Conservation (phyloP, 345 rosid genomes). For the Eutrema heterophyllum region DNA sequence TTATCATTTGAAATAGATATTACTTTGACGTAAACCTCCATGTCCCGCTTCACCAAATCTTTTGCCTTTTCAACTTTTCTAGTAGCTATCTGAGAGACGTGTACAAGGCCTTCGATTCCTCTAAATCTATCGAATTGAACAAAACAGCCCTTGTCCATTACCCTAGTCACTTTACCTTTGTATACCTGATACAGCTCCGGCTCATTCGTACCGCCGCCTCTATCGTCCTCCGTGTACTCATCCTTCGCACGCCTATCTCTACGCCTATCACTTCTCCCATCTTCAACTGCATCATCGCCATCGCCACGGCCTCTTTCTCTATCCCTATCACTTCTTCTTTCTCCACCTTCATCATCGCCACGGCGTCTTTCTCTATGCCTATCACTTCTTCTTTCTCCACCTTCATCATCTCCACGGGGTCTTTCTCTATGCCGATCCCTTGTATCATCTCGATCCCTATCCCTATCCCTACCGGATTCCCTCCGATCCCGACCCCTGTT, state of each 20-base stretch:
- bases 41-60: conserved; percentile 67
- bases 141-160: conserved; percentile 80
- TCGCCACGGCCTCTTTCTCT: conserved; percentile 21
- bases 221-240: conserved; percentile 14
- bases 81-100: conserved; percentile 78
- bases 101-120: conserved; percentile 92
- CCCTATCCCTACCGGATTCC: conserved; percentile 22
- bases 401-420: conserved; percentile 25
- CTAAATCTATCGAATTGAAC: conserved; percentile 70
- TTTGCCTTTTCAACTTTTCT: conserved; percentile 45
- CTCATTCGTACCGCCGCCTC: conserved; percentile 34
- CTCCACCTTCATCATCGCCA: conserved; percentile 16
- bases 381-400: conserved; percentile 19
- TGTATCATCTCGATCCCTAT: not conserved
- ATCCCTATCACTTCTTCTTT: not conserved
- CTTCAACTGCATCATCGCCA: conserved; percentile 20
- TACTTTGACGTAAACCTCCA: conserved; percentile 76
- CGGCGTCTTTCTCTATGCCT: conserved; percentile 15
- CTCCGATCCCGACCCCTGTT: conserved; percentile 21
- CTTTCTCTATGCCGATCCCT: conserved; percentile 30
- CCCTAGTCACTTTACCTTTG: conserved; percentile 74
- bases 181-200: conserved; percentile 76
- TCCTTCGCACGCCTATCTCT: conserved; percentile 26
- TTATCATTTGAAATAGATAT: conserved; percentile 53
- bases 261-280: conserved; percentile 24